A percentile compares a stretch with the other conserved stretches of the same genome.
Evolutionary conservation across 495 filamentous ascomycete genomes (phyloP).

Genomic region (Hyaloscypha bicolor): DNA sequence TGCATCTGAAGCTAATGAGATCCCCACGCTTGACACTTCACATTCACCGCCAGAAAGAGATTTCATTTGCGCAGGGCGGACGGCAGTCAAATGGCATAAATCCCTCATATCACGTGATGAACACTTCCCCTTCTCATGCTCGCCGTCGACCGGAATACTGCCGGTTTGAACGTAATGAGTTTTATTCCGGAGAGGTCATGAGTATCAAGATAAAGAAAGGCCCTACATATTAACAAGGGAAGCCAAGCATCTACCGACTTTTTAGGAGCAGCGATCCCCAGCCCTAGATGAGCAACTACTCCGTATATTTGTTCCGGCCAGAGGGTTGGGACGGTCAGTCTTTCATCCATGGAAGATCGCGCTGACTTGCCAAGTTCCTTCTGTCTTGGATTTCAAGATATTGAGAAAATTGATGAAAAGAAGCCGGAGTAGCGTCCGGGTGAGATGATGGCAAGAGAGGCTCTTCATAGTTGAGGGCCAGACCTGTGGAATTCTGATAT

Average conservation of each 20-base stretch:
- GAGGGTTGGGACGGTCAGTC: not conserved
- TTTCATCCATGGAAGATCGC: not conserved
- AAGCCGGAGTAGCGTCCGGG: not conserved
- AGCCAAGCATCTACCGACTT: not conserved
- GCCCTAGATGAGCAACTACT: not conserved
- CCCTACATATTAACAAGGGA: not conserved
- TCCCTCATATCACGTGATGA: slow-evolving; percentile 18
- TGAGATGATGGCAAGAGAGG: no score
- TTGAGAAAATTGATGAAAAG: not conserved
- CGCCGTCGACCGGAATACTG: slow-evolving; percentile 1
- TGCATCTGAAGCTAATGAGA: slow-evolving; percentile 18
- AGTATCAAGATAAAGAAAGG: not conserved
- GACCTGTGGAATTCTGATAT: not conserved
- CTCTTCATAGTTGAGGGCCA: not conserved
- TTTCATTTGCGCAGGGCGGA: slow-evolving; percentile 2
- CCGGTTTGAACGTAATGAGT: not conserved
- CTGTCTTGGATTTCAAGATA: not conserved
- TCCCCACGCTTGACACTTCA: slow-evolving; percentile 17
- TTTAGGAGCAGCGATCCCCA: not conserved
- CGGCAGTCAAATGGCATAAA: slow-evolving; percentile 13
- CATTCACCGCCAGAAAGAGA: slow-evolving; percentile 19
- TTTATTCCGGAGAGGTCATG: not conserved
- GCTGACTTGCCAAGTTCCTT: not conserved
- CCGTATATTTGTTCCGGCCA: not conserved
- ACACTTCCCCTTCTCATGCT: not conserved